Evolutionary conservation across 1,139 yeast genomes (phyloP), one percentile per base, ranked within the genome.

Genomic region (Wickerhamomyces sp.): DNA sequence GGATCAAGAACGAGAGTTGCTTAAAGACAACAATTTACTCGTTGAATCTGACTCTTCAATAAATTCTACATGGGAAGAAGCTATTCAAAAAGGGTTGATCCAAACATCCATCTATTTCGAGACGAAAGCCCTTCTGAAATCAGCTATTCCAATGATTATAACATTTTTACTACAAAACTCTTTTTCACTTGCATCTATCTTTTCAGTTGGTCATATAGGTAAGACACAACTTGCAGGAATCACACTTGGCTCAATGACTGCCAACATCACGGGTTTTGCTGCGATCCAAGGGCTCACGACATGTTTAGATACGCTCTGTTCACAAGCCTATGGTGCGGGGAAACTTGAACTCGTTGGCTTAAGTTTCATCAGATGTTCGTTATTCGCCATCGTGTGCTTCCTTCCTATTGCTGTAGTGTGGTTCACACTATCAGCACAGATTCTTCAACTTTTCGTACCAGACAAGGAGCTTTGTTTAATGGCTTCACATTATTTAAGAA

Each of bases 261-360:
- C 74, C 0, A 62, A 68, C 7, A 69, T 72, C 48, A 68, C 76
- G 0, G 55, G 54, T 2, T 71, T 70, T 44, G 72, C 70, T 35
- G 70, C 72, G 29, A 68, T 73, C 1, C 75, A 74, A 8, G 78
- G 78, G 1, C 62, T 72, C 64, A 66, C 78, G 4, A 71, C 78
- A 2, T 64, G 71, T 36, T 52, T 73, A 19, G 79, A 73, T 50
- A 66, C 76, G 2, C 58, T 72, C 22, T 72, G 78, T 45, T 65
- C 78, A 0, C 78, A 72, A 47, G 77, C 79, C 1, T 70, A 55
- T 48, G 73, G 73, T 10, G 64, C 67, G 5, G 59, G 59, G n/a
- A 57, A 58, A 35, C 55, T 47, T 36, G 49, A 55, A 12, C 46
- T 61, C 28, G 72, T 68, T n/a, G 72, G 73, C 0, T 37, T 65